Evolutionary conservation across 805 yeast species (phyloP).

Genomic region (Candida yuanshanica): DNA sequence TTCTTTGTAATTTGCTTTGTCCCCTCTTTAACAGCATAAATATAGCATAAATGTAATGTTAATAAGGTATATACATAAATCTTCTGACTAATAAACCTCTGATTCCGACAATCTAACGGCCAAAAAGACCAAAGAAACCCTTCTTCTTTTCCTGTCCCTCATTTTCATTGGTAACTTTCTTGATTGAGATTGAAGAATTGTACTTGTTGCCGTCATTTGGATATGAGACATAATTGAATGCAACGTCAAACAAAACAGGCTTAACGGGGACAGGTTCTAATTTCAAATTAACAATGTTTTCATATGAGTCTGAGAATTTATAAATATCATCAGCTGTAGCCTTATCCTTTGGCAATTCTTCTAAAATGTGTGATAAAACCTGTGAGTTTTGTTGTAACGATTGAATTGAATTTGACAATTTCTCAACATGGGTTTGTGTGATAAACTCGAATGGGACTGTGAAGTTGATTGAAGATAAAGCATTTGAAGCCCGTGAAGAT

Average conservation of each 20-base stretch:
- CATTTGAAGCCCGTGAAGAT: constrained; percentile 26
- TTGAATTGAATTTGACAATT: constrained; percentile 18
- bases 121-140: constrained; percentile 73
- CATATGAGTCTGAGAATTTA: constrained; percentile 20
- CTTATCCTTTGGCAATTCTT: constrained; percentile 23
- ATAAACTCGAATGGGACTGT: constrained; percentile 27
- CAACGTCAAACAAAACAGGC: constrained; percentile 89
- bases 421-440: constrained; percentile 27
- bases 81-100: too few relatives aligned
- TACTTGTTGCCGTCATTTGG: constrained; percentile 3
- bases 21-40: too few relatives aligned
- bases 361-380: constrained; percentile 43
- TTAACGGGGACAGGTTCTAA: constrained; percentile 61
- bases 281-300: constrained; percentile 25
- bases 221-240: constrained; percentile 72
- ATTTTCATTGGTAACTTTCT: constrained; percentile 1
- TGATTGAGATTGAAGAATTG: constrained; percentile 4
- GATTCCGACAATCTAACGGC: too few relatives aligned
- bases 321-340: constrained; percentile 21
- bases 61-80: too few relatives aligned
- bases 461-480: constrained; percentile 13
- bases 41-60: too few relatives aligned
- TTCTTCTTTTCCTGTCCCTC: constrained; percentile 41
- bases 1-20: too few relatives aligned
- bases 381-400: constrained; percentile 29